phyloP scores from a whole-genome alignment of 148 eudicot genomes.

The Oxyria digyna region DNA sequence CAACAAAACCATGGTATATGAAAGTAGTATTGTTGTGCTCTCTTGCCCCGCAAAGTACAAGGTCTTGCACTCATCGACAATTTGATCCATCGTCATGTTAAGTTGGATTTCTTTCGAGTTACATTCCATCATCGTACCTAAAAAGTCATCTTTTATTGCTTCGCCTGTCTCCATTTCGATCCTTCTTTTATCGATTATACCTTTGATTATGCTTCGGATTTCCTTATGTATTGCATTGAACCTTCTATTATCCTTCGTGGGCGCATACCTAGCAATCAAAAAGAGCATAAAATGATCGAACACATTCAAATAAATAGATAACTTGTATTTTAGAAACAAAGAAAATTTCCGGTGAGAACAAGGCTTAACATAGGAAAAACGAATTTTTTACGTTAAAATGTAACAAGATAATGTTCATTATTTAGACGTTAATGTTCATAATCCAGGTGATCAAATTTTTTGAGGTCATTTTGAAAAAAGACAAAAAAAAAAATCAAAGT shows the following conservation, averaged over 20 bases:
- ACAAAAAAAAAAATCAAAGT: too few species aligned
- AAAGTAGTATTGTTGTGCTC: slow-evolving; percentile 21
- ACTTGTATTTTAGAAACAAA: too few species aligned
- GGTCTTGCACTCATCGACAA: slow-evolving; percentile 8
- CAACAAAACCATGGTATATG: slow-evolving; percentile 19
- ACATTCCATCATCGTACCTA: slow-evolving; percentile 22
- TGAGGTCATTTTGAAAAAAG: too few species aligned
- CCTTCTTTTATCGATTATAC: slow-evolving; percentile 21
- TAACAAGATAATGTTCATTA: too few species aligned
- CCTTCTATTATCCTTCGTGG: slow-evolving; percentile 24
- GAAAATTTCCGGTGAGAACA: too few species aligned
- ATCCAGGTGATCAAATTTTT: too few species aligned
- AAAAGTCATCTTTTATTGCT: slow-evolving; percentile 16
- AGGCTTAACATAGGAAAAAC: too few species aligned
- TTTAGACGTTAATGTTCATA: too few species aligned
- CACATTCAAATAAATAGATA: too few species aligned
- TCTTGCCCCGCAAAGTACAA: slow-evolving; percentile 18
- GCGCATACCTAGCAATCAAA: slow-evolving; percentile 15
- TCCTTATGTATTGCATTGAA: slow-evolving; percentile 20
- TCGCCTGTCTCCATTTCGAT: slow-evolving; percentile 17
- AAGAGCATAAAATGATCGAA: neutral
- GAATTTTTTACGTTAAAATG: too few species aligned
- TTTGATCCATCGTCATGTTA: slow-evolving; percentile 1
- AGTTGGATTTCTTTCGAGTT: slow-evolving; percentile 19
- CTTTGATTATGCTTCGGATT: slow-evolving; percentile 17